A percentile compares a stretch with the other conserved stretches of the same genome.
Conservation (phyloP, 257 asterid species). For the Fraxinus pennsylvanica region DNA sequence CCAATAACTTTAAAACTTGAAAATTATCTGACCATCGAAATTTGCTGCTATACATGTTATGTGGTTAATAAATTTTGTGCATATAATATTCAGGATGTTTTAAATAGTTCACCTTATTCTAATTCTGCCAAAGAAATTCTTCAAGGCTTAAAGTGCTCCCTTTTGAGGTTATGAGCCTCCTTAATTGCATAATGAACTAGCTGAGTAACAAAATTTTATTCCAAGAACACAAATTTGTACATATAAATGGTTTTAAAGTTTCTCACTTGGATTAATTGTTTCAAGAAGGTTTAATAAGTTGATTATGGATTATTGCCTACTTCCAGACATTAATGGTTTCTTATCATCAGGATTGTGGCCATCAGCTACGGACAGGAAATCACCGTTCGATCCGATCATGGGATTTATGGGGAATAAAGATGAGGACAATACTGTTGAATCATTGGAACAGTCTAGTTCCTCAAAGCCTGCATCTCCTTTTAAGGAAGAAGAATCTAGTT, state of each 20-base stretch:
- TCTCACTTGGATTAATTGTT: not conserved
- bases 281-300: not conserved
- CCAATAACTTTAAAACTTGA: not conserved
- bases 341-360: constrained; percentile 76
- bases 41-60: not conserved
- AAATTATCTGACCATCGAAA: not conserved
- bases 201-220: not conserved
- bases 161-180: constrained; percentile 6
- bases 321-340: constrained; percentile 12
- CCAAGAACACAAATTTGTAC: not conserved
- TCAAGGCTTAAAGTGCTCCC: constrained; percentile 5
- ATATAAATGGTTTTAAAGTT: not conserved
- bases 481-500: constrained; percentile 38
- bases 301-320: not conserved
- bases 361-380: constrained; percentile 59
- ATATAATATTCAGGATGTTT: not conserved
- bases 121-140: constrained; percentile 14
- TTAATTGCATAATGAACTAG: not conserved
- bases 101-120: not conserved
- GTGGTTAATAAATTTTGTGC: not conserved
- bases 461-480: constrained; percentile 36
- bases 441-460: constrained; percentile 41
- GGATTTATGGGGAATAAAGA: constrained; percentile 74
- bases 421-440: constrained; percentile 46
- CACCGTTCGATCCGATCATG: constrained; percentile 69